Conservation (phyloP, 768 basidiomycete genomes). For the Brasilioporus rufonigricans region DNA sequence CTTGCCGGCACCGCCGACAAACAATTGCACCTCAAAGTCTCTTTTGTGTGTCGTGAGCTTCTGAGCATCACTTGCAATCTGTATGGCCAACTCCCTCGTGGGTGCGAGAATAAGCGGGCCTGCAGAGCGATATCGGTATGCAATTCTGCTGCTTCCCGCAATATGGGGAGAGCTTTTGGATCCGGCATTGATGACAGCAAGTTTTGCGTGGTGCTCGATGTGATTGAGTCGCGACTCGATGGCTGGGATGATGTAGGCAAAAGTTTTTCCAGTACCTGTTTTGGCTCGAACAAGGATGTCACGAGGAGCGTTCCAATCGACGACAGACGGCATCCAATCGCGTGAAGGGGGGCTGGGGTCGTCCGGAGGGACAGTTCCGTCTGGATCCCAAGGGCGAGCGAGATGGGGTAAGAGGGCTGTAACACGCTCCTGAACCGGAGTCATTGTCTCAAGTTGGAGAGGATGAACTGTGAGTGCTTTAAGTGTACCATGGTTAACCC, state of each 20-base stretch:
- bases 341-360: neutral
- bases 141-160: constrained; percentile 29
- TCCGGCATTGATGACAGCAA: constrained; percentile 43
- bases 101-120: constrained; percentile 85
- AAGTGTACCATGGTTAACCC: constrained; percentile 42
- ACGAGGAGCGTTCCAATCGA: constrained; percentile 31
- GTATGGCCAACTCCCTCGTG: constrained; percentile 86
- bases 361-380: constrained; percentile 14
- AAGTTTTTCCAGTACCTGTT: constrained; percentile 88
- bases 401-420: constrained; percentile 72
- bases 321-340: neutral
- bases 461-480: constrained; percentile 62
- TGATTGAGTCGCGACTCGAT: constrained; percentile 70
- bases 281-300: constrained; percentile 86
- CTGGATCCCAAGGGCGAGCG: constrained; percentile 47
- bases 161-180: constrained; percentile 31
- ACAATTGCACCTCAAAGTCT: constrained; percentile 66
- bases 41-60: constrained; percentile 60
- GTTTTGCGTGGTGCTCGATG: constrained; percentile 44
- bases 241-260: constrained; percentile 85
- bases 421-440: constrained; percentile 79
- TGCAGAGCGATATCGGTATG: constrained; percentile 46
- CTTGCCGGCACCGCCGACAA: constrained; percentile 77
- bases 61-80: constrained; percentile 82
- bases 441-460: constrained; percentile 71